phyloP scores from a whole-genome alignment of 2,329 filamentous ascomycete species.

The Lasiodiplodia sp. region DNA sequence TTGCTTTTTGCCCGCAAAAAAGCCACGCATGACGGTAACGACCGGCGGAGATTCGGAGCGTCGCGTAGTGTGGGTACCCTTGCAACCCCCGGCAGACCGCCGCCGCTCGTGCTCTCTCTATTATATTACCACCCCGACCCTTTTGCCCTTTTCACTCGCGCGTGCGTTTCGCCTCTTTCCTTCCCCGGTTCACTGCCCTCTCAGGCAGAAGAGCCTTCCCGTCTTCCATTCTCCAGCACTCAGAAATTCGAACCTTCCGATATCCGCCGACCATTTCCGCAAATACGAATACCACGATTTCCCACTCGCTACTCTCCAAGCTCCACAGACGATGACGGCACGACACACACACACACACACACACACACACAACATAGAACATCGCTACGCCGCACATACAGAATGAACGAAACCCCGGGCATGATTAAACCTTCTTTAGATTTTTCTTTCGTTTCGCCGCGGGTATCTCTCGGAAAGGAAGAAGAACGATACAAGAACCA shows the following conservation, averaged over 20 bases:
- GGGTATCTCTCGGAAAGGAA: conserved; percentile 9
- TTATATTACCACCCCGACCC: neutral
- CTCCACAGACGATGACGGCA: neutral
- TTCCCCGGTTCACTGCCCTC: neutral
- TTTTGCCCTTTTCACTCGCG: neutral
- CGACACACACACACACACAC: neutral
- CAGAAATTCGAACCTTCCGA: neutral
- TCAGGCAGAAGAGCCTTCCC: neutral
- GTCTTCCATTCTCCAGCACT: neutral
- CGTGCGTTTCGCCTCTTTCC: neutral
- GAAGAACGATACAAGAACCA: neutral
- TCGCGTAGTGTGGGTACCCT: neutral
- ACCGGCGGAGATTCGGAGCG: conserved; percentile 24
- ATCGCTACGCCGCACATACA: neutral
- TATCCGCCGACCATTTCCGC: neutral
- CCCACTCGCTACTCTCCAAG: neutral
- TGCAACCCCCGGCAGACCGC: neutral
- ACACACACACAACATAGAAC: neutral
- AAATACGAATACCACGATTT: neutral
- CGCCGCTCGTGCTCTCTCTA: neutral
- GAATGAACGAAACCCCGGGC: neutral
- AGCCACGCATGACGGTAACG: neutral
- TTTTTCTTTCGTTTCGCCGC: conserved; percentile 6
- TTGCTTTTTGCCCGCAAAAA: neutral
- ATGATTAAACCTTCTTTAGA: neutral